These are phyloP conservation scores for Bremia lactucae DNA, from an alignment of 352 stramenopile genomes.

Conservation along the genomic window DNA sequence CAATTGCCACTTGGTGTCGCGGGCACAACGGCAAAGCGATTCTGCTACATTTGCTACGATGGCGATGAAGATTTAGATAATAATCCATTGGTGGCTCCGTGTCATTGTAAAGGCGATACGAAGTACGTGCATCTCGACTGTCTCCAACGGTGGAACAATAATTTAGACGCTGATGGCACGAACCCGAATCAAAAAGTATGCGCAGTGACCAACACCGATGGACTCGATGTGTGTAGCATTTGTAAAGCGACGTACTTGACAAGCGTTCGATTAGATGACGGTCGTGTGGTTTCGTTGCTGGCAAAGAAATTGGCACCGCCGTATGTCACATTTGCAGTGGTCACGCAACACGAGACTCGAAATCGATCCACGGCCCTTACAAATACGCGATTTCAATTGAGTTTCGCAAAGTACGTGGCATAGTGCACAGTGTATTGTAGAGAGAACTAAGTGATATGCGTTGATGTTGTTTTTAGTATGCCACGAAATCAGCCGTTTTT, in stretches of 20 bases:
- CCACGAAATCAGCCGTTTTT: slow-evolving; percentile 57
- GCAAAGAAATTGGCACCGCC: slow-evolving; percentile 79
- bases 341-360: slow-evolving; percentile 83
- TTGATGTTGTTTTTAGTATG: slow-evolving; percentile 35
- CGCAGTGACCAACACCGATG: slow-evolving; percentile 83
- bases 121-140: slow-evolving; percentile 89
- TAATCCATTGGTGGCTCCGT: slow-evolving; percentile 86
- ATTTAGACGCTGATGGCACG: slow-evolving; percentile 59
- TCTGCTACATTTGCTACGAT: slow-evolving; percentile 92
- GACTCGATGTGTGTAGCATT: slow-evolving; percentile 83
- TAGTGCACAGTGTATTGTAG: too few species aligned
- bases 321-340: slow-evolving; percentile 87
- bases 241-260: slow-evolving; percentile 88
- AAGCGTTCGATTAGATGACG: slow-evolving; percentile 79
- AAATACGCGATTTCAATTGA: slow-evolving; percentile 88
- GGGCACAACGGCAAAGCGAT: slow-evolving; percentile 36
- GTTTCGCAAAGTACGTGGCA: slow-evolving; percentile 81
- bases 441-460: too few species aligned
- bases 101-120: slow-evolving; percentile 87
- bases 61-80: slow-evolving; percentile 72
- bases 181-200: slow-evolving; percentile 85
- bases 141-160: slow-evolving; percentile 88
- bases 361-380: slow-evolving; percentile 78
- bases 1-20: slow-evolving; percentile 34
- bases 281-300: slow-evolving; percentile 76